Evolutionary conservation across 1,139 yeast species (phyloP), one percentile per base, ranked within the genome.

Genomic region (Geotrichum citri-aurantii): DNA sequence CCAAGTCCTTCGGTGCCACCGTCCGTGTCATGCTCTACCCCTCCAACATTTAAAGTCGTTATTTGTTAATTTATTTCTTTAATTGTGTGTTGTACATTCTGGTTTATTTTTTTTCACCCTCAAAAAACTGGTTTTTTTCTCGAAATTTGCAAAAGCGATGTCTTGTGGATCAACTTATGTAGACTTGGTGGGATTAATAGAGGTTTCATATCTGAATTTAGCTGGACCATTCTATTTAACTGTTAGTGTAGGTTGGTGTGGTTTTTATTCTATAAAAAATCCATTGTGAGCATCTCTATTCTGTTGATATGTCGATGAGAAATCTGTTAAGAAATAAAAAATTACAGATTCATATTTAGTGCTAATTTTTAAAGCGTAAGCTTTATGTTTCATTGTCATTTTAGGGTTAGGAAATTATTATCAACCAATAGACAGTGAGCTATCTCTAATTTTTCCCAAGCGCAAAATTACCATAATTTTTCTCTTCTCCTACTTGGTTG

Each of bases 21-120:
- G 98, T 93, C 79, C 90, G 99, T 86, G 86, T 93, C 84, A 91
- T 93, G 96, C 92, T 93, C 82, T 93, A 93, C 90, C 99, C 99
- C 82, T 93, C 98, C 73, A 92, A 88, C 95, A 93, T 93, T 87
- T 93, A 92, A 10, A 14, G 42, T 37, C 17, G 42, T 37, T 37
- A 37, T 37, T 37, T n/a, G 19, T 37, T 37, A 37, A 37, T 37
- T 37, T 37, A 37, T 37, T 37, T 37, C 42, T 37, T 37, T 37
- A 37, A 12, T 37, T 37, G 42, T 37, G 42, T 37, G 42, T 37
- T 37, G 42, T 37, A 37, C 42, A 37, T 37, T 37, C 42, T 37
- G 42, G 42, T 37, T 37, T 37, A 31, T 37, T 37, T 14, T n/a
- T 14, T n/a, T n/a, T 37, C 17, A 37, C n/a, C 17, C 14, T 37